Evolutionary conservation across 2,329 filamentous ascomycete genomes (phyloP).

Genomic region (Curvularia spicifera): DNA sequence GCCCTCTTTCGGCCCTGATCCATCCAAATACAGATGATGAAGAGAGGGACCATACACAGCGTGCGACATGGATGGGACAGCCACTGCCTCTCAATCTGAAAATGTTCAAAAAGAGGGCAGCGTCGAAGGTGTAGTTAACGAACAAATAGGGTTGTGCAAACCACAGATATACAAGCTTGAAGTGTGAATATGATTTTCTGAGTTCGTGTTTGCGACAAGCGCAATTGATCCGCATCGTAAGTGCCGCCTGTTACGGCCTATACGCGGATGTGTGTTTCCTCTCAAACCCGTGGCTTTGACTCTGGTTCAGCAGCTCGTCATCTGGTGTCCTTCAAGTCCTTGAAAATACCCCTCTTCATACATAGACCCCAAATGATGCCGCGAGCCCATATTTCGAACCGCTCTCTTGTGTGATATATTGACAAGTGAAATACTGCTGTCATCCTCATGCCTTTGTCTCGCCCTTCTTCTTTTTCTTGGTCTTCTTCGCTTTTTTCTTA

Average conservation of each 20-base stretch:
- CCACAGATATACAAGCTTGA: background rate
- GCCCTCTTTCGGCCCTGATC: slow-evolving; percentile 77
- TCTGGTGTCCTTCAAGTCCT: background rate
- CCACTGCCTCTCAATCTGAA: slow-evolving; percentile 65
- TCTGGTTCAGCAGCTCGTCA: background rate
- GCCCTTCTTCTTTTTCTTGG: slow-evolving; percentile 71
- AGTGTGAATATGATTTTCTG: slow-evolving; percentile 1
- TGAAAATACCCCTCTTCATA: background rate
- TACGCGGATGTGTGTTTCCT: background rate
- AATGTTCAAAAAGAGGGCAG: slow-evolving; percentile 52
- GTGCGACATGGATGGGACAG: slow-evolving; percentile 78
- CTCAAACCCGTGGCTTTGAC: background rate
- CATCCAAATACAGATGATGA: slow-evolving; percentile 81
- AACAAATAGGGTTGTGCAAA: background rate
- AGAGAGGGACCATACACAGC: slow-evolving; percentile 67
- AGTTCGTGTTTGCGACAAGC: background rate
- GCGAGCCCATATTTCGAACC: background rate
- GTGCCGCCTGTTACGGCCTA: background rate
- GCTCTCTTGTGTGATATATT: background rate
- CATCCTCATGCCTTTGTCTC: slow-evolving; percentile 30
- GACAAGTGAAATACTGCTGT: too few relatives aligned
- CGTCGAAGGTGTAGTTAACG: background rate
- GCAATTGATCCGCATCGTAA: background rate
- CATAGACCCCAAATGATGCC: background rate
- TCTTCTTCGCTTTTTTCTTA: slow-evolving; percentile 81